Evolutionary conservation across 306 rosid genomes (phyloP), one percentile per base, ranked within the genome.

Genomic region (Corylus americana): DNA sequence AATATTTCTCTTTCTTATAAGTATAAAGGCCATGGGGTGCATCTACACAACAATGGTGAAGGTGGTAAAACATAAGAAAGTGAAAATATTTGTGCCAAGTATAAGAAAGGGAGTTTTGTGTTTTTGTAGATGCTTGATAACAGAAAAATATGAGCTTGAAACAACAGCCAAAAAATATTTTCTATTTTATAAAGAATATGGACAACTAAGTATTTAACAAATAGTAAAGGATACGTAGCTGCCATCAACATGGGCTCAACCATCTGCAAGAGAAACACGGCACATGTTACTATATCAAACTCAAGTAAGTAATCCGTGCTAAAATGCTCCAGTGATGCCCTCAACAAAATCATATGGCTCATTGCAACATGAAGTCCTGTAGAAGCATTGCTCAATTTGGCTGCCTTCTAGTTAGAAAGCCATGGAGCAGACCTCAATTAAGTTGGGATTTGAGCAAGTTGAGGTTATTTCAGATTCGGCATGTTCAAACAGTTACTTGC

Each of bases 191-290:
- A 76, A 62, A 47, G 58, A 64, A 78, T 27, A 73, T 71, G 35
- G 57, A 80, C 4, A 35, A 37, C 50, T 70, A 78, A 57, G 35
- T 16, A 31, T 63, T 63, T 66, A 17, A 66, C 48, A 18, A 71
- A 77, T 8, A 51, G 18, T 13, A 77, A 84, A 88, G 98, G 98
- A 95, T 92, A 95, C 93, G 78, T 74, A 47, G 97, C 97, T 71
- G 97, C 97, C 90, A 89, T 95, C 72, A 95, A 67, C 77, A 95
- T 89, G 78, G 98, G 90, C 82, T 92, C 98, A 85, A 89, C 94
- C 94, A 92, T 95, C 98, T 95, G 95, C 90, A 88, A 35, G 47
- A 73, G 13, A 78, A 86, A 82, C 37, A 70, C 1, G 68, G 35
- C 63, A 76, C 1, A 66, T 13, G 68, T 61, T 29, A 11, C 57